Percentiles rank a stretch among this genome's conserved stretches.
Evolutionary conservation across 2,329 filamentous ascomycete genomes (phyloP).

Genomic region (Neofusicoccum sp.): DNA sequence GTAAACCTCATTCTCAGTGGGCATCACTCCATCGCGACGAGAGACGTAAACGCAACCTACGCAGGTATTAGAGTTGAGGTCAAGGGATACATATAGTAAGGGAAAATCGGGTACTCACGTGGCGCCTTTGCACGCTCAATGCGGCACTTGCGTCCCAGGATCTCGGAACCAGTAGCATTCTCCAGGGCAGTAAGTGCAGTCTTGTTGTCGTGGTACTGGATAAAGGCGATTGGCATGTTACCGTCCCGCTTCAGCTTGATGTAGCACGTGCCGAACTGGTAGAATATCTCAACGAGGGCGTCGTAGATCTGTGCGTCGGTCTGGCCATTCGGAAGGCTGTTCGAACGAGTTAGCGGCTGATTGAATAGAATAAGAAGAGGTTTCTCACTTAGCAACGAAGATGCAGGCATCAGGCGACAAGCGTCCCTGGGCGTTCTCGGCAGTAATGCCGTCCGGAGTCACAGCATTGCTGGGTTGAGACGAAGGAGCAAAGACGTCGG

Average conservation of each 20-base stretch:
- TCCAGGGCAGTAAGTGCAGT: not conserved
- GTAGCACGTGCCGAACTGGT: conserved; percentile 2
- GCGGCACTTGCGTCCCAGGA: conserved; percentile 6
- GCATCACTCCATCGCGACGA: conserved; percentile 9
- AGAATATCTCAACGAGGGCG: not conserved
- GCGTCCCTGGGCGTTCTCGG: conserved; percentile 12
- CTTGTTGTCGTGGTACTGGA: conserved; percentile 4
- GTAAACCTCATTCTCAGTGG: not conserved
- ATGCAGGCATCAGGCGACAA: conserved; percentile 10
- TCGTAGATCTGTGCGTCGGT: not conserved
- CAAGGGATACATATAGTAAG: not conserved
- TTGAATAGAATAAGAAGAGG: not conserved
- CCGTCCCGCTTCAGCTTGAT: conserved; percentile 18
- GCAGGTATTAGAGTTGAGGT: not conserved
- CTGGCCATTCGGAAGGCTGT: conserved; percentile 2
- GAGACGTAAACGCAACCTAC: conserved; percentile 17
- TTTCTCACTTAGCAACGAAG: conserved; percentile 21
- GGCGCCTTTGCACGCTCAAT: conserved; percentile 17
- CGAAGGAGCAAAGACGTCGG: not conserved
- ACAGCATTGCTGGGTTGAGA: not conserved
- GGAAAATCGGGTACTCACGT: not conserved
- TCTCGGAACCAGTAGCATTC: not conserved
- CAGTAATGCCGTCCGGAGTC: not conserved
- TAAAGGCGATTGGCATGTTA: conserved; percentile 13
- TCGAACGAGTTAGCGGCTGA: not conserved